A percentile compares a stretch with the other conserved stretches of the same genome.
These are phyloP conservation scores for Sporothrix dimorphospora DNA, from an alignment of 2,329 filamentous ascomycete species.

Conservation along the genomic window DNA sequence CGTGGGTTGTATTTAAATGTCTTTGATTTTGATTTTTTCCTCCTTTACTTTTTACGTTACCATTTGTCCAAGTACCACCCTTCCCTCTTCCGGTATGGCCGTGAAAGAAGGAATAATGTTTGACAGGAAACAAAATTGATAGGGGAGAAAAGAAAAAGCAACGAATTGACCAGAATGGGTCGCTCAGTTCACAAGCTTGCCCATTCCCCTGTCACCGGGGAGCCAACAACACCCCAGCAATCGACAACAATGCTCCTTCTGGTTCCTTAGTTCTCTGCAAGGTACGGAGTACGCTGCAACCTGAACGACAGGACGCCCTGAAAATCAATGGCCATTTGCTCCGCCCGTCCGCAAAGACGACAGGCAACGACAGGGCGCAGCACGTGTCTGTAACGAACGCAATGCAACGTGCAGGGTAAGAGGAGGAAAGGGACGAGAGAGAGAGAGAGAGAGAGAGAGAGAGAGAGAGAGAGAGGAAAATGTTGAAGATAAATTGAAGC, in stretches of 20 bases:
- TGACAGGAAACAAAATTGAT: background rate
- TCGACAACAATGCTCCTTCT: background rate
- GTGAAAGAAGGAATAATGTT: background rate
- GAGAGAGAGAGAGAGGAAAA: background rate
- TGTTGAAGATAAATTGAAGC: background rate
- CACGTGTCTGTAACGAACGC: slow-evolving; percentile 15
- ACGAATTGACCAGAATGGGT: background rate
- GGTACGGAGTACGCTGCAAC: background rate
- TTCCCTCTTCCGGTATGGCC: background rate
- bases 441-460: too few species aligned
- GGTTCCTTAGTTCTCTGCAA: background rate
- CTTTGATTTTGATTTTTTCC: background rate
- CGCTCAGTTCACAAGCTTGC: slow-evolving; percentile 2
- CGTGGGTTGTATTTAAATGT: slow-evolving; percentile 12
- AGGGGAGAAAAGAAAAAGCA: background rate
- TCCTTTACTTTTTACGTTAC: background rate
- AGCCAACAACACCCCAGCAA: background rate
- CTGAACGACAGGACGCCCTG: too few species aligned
- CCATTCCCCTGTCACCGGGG: background rate
- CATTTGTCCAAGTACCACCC: background rate
- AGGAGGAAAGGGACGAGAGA: background rate
- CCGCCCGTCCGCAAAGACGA: background rate
- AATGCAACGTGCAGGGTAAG: background rate
- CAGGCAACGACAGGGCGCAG: background rate
- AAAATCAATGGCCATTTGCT: background rate